Base-by-base conservation (phyloP, 352 stramenopile genomes). In the Pythium sukuiense region DNA sequence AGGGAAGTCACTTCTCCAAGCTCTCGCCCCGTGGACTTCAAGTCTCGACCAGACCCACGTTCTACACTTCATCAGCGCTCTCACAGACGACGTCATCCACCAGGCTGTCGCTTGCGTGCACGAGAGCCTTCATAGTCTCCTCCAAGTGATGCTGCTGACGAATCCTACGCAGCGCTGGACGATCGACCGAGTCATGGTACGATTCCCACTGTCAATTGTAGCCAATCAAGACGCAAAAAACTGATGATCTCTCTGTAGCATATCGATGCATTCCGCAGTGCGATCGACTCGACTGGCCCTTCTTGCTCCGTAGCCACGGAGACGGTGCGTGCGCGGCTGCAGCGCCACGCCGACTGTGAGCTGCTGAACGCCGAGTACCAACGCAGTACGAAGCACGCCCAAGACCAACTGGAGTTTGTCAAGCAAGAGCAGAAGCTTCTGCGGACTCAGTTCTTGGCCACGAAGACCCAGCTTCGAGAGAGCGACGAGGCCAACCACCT, bases 321-420 rank as follows among this genome's bases (percentile, higher is more conserved):
- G 12, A 55, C 67, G 0, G 49, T 87, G 18, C 59, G 65, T 18
- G 61, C 57, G 35, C 71, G 56, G 2, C 56, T 81, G 6, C 63
- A 78, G 27, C 67, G 70, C 8, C 66, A 71, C 29, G 61, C 69
- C 0, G 59, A 80, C 26, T 67, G 68, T n/a, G 68, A 71, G 0
- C 48, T 85, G n/a, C 26, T 76, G 2, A 68, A 55, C 2, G 57
- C 62, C 24, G 76, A 77, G 18, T 65, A 70, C 24, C 54, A 80
- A 27, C 71, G 77, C 16, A 65, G 68, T 2, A 63, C 68, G 13
- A 88, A 87, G 56, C 79, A 88, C 35, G 66, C 70, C 0, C 79
- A 87, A 37, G 81, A 87, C 12, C 81, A 90, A 50, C 69, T 90
- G 8, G 72, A 83, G 35, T 90, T 90, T 56, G 79, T 87, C 58